Percentiles rank a stretch among this genome's conserved stretches.
Evolutionary conservation across 805 yeast genomes (phyloP).

Genomic region (Candida berthetii): DNA sequence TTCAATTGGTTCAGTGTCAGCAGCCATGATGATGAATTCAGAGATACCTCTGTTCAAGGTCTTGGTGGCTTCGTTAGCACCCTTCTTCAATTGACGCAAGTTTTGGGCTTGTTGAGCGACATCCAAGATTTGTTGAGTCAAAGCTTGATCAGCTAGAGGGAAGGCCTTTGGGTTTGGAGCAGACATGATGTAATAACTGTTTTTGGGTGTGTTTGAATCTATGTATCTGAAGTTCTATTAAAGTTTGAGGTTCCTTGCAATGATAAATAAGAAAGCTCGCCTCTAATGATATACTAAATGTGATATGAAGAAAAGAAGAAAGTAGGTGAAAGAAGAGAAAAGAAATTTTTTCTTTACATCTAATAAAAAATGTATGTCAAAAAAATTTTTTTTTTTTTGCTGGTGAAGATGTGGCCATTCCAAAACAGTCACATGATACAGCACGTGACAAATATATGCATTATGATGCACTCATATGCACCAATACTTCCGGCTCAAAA

Average conservation of each 20-base stretch:
- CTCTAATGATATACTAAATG: constrained; percentile 11
- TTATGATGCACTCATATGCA: not conserved
- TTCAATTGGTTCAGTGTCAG: constrained; percentile 99
- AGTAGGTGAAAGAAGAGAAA: not conserved
- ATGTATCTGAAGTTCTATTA: not conserved
- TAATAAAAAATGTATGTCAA: not conserved
- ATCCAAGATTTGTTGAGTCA: constrained; percentile 94
- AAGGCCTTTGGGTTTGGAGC: constrained; percentile 97
- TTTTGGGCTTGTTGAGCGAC: constrained; percentile 97
- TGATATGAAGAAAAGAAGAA: no score
- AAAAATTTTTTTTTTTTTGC: not conserved
- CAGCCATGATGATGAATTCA: constrained; percentile 99
- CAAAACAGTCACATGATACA: no score
- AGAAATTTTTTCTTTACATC: not conserved
- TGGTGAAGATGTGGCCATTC: no score
- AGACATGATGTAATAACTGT: constrained; percentile 43
- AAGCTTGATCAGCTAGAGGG: constrained; percentile 95
- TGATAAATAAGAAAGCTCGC: constrained; percentile 18
- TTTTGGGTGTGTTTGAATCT: not conserved
- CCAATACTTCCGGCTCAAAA: not conserved
- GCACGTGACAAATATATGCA: no score
- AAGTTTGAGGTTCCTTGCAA: constrained; percentile 40
- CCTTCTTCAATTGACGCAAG: constrained; percentile 97
- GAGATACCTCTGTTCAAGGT: constrained; percentile 99
- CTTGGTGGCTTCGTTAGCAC: constrained; percentile 99